Conservation (phyloP, 495 filamentous ascomycete genomes). For the Penicillium coffeae region DNA sequence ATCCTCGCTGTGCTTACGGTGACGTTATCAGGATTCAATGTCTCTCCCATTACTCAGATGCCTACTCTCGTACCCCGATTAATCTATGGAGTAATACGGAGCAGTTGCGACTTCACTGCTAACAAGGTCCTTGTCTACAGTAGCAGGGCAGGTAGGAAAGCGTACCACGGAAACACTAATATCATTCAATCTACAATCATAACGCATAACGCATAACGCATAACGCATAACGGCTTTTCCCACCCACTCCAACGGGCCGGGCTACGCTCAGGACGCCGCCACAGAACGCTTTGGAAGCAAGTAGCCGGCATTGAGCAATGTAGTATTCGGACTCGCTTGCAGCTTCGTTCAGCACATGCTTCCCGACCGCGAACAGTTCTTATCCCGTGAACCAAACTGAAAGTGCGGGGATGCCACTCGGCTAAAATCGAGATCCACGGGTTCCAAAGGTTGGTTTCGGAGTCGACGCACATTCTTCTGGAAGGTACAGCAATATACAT, state of each 20-base stretch:
- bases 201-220: background rate
- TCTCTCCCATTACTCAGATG: background rate
- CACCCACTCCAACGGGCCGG: background rate
- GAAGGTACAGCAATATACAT: background rate
- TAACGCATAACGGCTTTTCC: background rate
- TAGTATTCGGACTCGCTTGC: background rate
- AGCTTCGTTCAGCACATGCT: background rate
- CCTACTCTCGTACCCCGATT: no score
- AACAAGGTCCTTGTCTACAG: no score
- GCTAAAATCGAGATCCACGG: background rate
- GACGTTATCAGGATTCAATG: background rate
- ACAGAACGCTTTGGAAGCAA: no score
- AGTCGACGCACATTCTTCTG: no score
- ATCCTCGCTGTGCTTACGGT: background rate
- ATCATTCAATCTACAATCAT: background rate
- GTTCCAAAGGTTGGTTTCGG: no score
- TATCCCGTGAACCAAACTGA: background rate
- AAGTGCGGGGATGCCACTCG: background rate
- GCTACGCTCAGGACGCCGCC: background rate
- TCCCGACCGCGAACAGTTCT: background rate
- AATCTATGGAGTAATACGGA: no score
- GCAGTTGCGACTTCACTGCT: no score
- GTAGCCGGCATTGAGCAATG: background rate
- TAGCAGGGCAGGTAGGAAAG: no score
- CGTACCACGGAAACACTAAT: background rate